Conservation (phyloP, 1,284 basidiomycete species). For the Ganoderma lingzhi region DNA sequence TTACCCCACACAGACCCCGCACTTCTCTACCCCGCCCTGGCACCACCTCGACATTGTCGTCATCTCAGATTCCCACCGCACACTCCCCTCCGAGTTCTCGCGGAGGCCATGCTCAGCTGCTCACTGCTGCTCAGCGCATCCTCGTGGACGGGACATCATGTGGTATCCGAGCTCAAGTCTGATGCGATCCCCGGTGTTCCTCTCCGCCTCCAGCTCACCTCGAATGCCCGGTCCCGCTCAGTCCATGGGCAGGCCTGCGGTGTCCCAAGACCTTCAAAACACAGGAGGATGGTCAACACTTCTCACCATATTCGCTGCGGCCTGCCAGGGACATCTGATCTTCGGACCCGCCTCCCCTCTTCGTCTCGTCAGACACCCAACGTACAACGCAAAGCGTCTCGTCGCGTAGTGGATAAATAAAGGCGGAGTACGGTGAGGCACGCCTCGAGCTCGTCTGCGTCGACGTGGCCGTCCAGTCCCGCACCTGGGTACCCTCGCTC, state of each 20-base stretch:
- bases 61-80: background rate
- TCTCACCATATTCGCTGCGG: background rate
- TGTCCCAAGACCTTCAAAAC: background rate
- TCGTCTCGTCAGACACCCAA: background rate
- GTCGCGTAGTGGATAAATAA: background rate
- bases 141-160: conserved; percentile 4
- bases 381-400: background rate
- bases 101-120: background rate
- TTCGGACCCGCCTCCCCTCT: background rate
- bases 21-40: background rate
- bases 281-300: background rate
- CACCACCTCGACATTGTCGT: background rate
- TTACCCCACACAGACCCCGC: background rate
- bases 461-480: background rate
- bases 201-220: background rate
- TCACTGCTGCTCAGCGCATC: background rate
- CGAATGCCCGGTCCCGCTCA: background rate
- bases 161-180: background rate
- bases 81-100: background rate
- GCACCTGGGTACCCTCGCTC: background rate
- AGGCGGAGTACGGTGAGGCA: background rate
- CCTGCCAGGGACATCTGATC: background rate
- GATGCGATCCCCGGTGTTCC: background rate
- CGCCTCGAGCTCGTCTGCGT: background rate
- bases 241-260: background rate